phyloP scores from a whole-genome alignment of 2,329 filamentous ascomycete species.

The Colletotrichum shisoi region DNA sequence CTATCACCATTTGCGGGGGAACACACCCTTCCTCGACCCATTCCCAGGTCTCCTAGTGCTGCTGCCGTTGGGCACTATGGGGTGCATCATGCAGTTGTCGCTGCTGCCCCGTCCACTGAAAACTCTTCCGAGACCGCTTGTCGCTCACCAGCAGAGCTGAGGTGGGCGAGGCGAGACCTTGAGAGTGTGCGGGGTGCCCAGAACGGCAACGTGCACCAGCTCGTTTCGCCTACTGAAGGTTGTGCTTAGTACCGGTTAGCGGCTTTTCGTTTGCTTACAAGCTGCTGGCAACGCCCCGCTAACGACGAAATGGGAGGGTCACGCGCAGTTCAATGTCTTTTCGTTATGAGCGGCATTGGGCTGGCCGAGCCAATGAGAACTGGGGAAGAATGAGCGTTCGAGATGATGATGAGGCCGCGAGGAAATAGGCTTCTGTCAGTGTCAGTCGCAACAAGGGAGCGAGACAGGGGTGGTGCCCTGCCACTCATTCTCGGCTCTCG shows the following conservation, averaged over 20 bases:
- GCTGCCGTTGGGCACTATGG: conserved; percentile 24
- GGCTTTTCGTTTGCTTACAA: conserved; percentile 8
- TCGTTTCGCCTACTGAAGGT: conserved; percentile 15
- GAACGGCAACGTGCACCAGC: conserved; percentile 13
- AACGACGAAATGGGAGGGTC: conserved; percentile 24
- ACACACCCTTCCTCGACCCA: conserved; percentile 4
- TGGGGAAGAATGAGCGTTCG: conserved; percentile 7
- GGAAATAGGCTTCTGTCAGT: not conserved
- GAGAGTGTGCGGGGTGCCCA: conserved; percentile 20
- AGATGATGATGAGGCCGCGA: conserved; percentile 7
- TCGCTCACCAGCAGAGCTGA: conserved; percentile 22
- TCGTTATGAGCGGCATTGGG: not conserved
- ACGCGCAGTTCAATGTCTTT: conserved; percentile 18
- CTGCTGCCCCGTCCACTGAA: conserved; percentile 9
- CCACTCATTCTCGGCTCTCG: not conserved
- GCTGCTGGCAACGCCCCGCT: conserved; percentile 12
- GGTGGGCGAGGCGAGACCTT: conserved; percentile 18
- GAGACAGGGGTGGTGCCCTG: conserved; percentile 1
- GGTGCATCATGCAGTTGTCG: conserved; percentile 29
- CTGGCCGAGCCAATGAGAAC: conserved; percentile 14
- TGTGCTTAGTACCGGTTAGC: conserved; percentile 3
- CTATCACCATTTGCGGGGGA: conserved; percentile 17
- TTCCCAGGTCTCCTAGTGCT: conserved; percentile 12
- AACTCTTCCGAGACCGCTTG: conserved; percentile 34
- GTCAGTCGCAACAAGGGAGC: not conserved